Base-by-base conservation (phyloP, 768 basidiomycete species). In the Cyathus striatus region DNA sequence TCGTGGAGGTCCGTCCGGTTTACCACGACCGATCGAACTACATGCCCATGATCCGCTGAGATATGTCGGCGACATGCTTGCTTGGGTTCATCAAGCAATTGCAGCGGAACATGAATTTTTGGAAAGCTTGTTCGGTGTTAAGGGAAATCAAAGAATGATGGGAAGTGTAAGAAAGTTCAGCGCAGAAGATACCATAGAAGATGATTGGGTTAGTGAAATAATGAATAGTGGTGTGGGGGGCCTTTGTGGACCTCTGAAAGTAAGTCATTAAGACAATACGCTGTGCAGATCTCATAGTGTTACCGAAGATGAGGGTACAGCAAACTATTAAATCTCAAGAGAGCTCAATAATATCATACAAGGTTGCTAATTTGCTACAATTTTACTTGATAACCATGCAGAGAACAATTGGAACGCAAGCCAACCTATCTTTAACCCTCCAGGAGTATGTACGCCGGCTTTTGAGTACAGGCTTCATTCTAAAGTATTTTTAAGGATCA, bases 11-110 rank as follows among this genome's bases (percentile, higher is more conserved):
- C 88, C 82, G 1, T 85, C 81, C 30, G 90, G 87, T 32, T 68
- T 86, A 5, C 90, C 94, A 9, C 78, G 94, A 4, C 91, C 95
- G 1, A 98, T 99, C 48, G 96, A 98, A 59, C 72, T 99, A 3
- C 96, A 99, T 56, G 96, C 96, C 0, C 96, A 99, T 53, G 96
- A 99, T 59, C 95, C 96, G 0, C 76, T 92, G 50, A 82, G 95
- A 23, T 99, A 99, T 58, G 82, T 95, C 12, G 96, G 96, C 12
- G 95, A 98, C 63, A 98, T 98, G 90, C 80, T 98, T 6, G 95
- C 94, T 0, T 97, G 95, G 95, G 83, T 97, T 1, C 95, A 99
- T 62, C 95, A 98, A 49, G 79, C 86, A 0, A 91, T 96, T 47
- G 96, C 96, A 1, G 88, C 88, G 1, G 96, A 99, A 56, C 84